A percentile compares a stretch with the other conserved stretches of the same genome.
These are phyloP conservation scores for Talaromyces piceae DNA, from an alignment of 2,329 filamentous ascomycete species.

Conservation along the genomic window DNA sequence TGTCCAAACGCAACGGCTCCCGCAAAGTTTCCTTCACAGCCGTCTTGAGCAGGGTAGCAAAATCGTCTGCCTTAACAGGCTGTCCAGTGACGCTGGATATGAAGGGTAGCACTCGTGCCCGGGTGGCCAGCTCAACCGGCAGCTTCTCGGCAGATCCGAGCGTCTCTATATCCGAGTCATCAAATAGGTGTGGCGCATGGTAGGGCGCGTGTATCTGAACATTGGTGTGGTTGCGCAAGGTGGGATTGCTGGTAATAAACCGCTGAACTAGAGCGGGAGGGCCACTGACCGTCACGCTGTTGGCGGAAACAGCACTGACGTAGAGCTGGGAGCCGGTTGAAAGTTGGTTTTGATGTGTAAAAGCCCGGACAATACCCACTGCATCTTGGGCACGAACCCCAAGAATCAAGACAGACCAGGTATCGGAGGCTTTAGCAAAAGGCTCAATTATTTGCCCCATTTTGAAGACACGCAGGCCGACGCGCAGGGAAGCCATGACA, in stretches of 20 bases:
- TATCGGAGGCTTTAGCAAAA: background rate
- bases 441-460: background rate
- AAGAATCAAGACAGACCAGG: background rate
- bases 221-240: background rate
- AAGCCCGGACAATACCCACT: background rate
- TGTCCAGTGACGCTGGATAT: conserved; percentile 31
- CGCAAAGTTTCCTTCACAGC: conserved; percentile 31
- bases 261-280: conserved; percentile 33
- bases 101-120: background rate
- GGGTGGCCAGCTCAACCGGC: background rate
- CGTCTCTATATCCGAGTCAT: background rate
- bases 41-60: conserved; percentile 23
- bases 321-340: conserved; percentile 33
- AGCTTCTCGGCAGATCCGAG: background rate
- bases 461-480: background rate
- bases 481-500: background rate
- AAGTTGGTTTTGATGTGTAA: background rate
- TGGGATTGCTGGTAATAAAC: background rate
- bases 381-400: background rate
- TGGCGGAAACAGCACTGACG: conserved; percentile 52
- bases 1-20: conserved; percentile 34
- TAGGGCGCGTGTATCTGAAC: conserved; percentile 53
- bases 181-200: conserved; percentile 50
- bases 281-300: conserved; percentile 53
- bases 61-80: conserved; percentile 18